Conservation (phyloP, 2,329 filamentous ascomycete genomes). For the Aquanectria penicillioides region DNA sequence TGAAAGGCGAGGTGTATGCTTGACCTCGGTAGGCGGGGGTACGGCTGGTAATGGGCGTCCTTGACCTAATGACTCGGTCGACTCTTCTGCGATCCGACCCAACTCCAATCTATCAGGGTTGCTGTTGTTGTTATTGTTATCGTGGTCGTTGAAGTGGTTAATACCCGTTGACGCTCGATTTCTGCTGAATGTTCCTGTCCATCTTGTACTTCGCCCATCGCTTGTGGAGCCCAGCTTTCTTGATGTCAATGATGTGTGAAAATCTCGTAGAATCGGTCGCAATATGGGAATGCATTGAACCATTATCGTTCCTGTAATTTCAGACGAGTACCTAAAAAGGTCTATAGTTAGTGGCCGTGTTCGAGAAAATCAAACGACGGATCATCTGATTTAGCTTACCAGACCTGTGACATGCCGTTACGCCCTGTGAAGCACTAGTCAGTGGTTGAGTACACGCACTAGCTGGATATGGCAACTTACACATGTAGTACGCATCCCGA, state of each 20-base stretch:
- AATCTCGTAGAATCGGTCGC: slow-evolving; percentile 53
- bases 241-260: slow-evolving; percentile 39
- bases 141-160: too few relatives aligned
- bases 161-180: too few relatives aligned
- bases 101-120: slow-evolving; percentile 31
- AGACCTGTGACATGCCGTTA: slow-evolving; percentile 40
- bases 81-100: slow-evolving; percentile 35
- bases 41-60: too few relatives aligned
- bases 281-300: slow-evolving; percentile 64
- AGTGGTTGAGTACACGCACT: neutral
- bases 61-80: neutral
- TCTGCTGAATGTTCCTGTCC: too few relatives aligned
- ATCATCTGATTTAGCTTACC: too few relatives aligned
- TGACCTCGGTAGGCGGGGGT: neutral
- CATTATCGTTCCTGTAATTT: slow-evolving; percentile 64
- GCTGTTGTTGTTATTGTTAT: slow-evolving; percentile 9
- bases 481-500: slow-evolving; percentile 59
- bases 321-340: slow-evolving; percentile 56
- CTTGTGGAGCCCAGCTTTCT: slow-evolving; percentile 35
- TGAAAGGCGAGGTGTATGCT: neutral
- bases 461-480: slow-evolving; percentile 43
- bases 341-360: too few relatives aligned
- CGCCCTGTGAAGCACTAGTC: slow-evolving; percentile 29
- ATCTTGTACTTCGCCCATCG: too few relatives aligned
- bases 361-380: too few relatives aligned